A percentile compares a stretch with the other conserved stretches of the same genome.
phyloP scores from a whole-genome alignment of 208 protist genomes.

The Kentomonas sorsogonicus region DNA sequence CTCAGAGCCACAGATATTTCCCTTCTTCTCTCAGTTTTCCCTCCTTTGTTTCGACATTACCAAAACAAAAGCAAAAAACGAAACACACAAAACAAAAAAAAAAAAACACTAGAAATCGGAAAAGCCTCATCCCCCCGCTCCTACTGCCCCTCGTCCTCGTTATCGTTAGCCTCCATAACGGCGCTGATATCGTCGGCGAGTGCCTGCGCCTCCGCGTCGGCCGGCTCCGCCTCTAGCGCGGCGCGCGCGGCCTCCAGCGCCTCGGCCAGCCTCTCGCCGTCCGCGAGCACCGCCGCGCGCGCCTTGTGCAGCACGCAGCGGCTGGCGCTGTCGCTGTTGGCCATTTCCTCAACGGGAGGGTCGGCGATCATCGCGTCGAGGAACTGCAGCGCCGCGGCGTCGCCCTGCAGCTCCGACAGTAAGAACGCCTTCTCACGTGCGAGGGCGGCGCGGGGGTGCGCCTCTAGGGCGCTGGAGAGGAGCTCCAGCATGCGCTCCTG shows the following conservation, averaged over 20 bases:
- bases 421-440: conserved; percentile 88
- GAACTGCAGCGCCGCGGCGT: conserved; percentile 66
- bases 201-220: conserved; percentile 63
- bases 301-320: conserved; percentile 76
- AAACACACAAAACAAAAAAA: not conserved
- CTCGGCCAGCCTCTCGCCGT: conserved; percentile 56
- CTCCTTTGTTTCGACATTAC: not conserved
- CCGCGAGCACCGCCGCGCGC: conserved; percentile 84
- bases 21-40: not conserved
- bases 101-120: too few relatives aligned
- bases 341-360: conserved; percentile 80
- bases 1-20: not conserved
- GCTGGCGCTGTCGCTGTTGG: conserved; percentile 34
- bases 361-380: conserved; percentile 54
- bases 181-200: conserved; percentile 62
- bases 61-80: too few relatives aligned
- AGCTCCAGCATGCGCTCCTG: conserved; percentile 40
- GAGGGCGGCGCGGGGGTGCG: conserved; percentile 68
- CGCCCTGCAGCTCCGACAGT: conserved; percentile 66
- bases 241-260: conserved; percentile 55
- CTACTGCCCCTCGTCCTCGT: not conserved
- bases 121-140: too few relatives aligned
- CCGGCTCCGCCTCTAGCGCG: conserved; percentile 49
- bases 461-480: conserved; percentile 51
- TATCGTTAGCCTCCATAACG: conserved; percentile 18